Conservation (phyloP, 805 yeast species). For the Wickerhamiella occidentalis region DNA sequence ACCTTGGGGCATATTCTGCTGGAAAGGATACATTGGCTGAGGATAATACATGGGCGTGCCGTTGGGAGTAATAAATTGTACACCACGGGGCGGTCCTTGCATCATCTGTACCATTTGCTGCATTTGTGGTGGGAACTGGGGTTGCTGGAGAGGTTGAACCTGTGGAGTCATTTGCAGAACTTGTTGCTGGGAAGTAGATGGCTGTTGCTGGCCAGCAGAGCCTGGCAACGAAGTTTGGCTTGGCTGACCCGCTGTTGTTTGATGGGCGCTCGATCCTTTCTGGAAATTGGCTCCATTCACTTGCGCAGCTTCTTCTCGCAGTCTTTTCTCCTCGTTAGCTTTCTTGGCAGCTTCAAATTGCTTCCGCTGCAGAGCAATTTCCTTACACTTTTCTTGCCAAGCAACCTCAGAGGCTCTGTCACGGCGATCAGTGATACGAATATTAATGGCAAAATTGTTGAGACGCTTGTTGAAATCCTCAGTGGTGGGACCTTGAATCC, state of each 20-base stretch:
- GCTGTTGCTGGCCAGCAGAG: too few species aligned
- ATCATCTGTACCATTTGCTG: background rate
- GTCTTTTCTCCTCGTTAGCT: background rate
- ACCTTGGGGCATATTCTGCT: background rate
- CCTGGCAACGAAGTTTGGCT: background rate
- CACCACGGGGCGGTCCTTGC: background rate
- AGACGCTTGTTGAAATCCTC: constrained; percentile 34
- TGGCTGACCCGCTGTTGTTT: background rate
- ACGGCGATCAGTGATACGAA: constrained; percentile 9
- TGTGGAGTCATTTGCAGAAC: background rate
- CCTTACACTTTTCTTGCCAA: constrained; percentile 11
- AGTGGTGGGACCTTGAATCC: constrained; percentile 81
- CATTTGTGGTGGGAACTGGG: background rate
- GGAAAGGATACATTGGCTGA: constrained; percentile 3
- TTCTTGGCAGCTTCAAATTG: background rate
- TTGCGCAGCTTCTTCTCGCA: background rate
- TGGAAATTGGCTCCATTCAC: background rate
- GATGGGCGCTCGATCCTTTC: background rate
- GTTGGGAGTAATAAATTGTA: background rate
- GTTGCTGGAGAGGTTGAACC: background rate
- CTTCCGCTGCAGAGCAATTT: constrained; percentile 7
- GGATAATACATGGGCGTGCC: background rate
- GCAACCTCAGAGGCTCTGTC: constrained; percentile 7
- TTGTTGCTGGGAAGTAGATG: background rate
- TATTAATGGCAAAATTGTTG: constrained; percentile 18